Evolutionary conservation across 1,139 yeast genomes (phyloP), one percentile per base, ranked within the genome.

Genomic region (Blastobotrys malaysiensis): DNA sequence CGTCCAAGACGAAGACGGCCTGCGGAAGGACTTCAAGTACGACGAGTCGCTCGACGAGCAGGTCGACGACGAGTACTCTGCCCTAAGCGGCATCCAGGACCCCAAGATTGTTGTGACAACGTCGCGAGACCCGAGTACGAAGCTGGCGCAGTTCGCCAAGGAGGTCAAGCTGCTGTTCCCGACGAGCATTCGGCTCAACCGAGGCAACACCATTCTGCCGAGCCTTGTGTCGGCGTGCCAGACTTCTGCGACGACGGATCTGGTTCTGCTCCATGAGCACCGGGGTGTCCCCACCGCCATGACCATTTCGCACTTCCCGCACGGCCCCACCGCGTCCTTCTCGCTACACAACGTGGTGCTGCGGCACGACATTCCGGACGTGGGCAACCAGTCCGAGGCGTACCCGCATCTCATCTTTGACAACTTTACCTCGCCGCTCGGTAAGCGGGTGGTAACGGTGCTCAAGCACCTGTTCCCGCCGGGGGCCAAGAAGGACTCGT

Each of bases 201-300:
- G 99, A 74, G 99, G 99, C 77, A 88, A 86, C 65, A 86, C 91
- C 60, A 80, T 95, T 57, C 82, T 93, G 74, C 87, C 96, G 0
- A 87, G 87, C 55, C 74, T 93, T 51, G 96, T 90, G 3, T 81
- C 85, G 50, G 90, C 97, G 1, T 90, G 98, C 70, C 81, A 85
- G 55, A 80, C 84, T 43, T 78, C 86, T 0, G 82, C 83, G 9
- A 83, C 93, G 9, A 85, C 95, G 1, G 99, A 93, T 68, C 73
- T 95, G 64, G 76, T 93, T 20, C 78, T 95, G 5, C 73, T 95
- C 45, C 99, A 93, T 70, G 99, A 93, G 70, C 99, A 93, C 72
- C 80, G 99, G 71, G 99, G 99, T 79, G 93, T 89, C 0, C 99
- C 99, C 51, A 90, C 97, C 0, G 88, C 97, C 1, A 67, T 93